These are phyloP conservation scores for Amanita brunnescens DNA, from an alignment of 768 basidiomycete genomes.

Conservation along the genomic window DNA sequence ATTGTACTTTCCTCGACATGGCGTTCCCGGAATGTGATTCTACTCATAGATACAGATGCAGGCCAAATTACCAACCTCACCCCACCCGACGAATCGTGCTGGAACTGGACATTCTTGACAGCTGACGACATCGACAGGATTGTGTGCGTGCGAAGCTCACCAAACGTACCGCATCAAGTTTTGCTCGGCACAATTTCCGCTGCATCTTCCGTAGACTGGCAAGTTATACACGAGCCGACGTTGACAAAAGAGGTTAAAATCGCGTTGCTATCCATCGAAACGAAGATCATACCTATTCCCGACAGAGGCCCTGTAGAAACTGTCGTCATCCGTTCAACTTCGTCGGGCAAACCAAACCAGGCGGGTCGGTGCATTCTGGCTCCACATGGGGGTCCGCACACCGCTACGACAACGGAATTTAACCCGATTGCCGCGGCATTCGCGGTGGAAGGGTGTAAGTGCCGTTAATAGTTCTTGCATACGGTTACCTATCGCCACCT, in stretches of 20 bases:
- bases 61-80: constrained; percentile 33
- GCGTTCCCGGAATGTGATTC: too few relatives aligned
- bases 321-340: background rate
- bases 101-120: constrained; percentile 42
- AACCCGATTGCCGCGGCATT: constrained; percentile 32
- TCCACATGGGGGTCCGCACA: constrained; percentile 62
- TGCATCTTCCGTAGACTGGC: background rate
- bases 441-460: constrained; percentile 56
- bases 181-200: constrained; percentile 28
- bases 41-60: constrained; percentile 29
- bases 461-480: too few relatives aligned
- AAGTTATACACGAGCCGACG: background rate
- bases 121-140: constrained; percentile 35
- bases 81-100: background rate
- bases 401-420: constrained; percentile 38
- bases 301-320: background rate
- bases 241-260: constrained; percentile 27
- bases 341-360: background rate
- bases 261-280: constrained; percentile 29
- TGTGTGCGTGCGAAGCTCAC: constrained; percentile 43
- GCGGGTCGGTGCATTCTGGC: constrained; percentile 31
- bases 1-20: constrained; percentile 44
- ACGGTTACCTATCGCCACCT: too few relatives aligned
- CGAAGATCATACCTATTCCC: background rate
- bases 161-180: constrained; percentile 37